These are phyloP conservation scores for Tubosaeta brunneosetosa DNA, from an alignment of 768 basidiomycete species.

Conservation along the genomic window DNA sequence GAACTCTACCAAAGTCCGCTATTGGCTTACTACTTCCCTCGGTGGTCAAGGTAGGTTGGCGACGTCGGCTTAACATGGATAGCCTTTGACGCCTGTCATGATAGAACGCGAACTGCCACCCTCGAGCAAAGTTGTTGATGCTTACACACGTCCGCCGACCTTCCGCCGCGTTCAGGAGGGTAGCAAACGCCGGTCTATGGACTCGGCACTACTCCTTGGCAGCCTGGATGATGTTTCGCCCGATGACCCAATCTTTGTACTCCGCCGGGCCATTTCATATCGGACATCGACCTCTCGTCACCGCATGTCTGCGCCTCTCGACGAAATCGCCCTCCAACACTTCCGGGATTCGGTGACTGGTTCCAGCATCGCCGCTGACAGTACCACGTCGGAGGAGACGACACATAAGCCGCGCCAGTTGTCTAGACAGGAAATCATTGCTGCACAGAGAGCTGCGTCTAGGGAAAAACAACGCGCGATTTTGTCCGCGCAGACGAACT, in stretches of 20 bases:
- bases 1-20: conserved; percentile 75
- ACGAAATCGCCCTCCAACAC: conserved; percentile 76
- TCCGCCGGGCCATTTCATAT: conserved; percentile 78
- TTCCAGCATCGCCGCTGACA: conserved; percentile 56
- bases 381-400: conserved; percentile 29
- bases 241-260: conserved; percentile 85
- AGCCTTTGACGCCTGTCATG: conserved; percentile 9
- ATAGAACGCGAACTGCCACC: conserved; percentile 76
- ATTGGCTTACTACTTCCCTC: conserved; percentile 61
- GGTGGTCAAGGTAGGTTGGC: conserved; percentile 57
- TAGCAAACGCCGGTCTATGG: conserved; percentile 82
- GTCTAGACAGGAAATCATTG: conserved; percentile 87
- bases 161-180: conserved; percentile 55
- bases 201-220: conserved; percentile 70
- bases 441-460: conserved; percentile 82
- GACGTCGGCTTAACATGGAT: neutral
- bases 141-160: conserved; percentile 69
- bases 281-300: conserved; percentile 66
- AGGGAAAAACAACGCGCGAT: conserved; percentile 84
- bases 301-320: conserved; percentile 70
- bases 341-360: conserved; percentile 57
- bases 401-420: conserved; percentile 33
- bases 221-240: conserved; percentile 67
- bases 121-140: conserved; percentile 81
- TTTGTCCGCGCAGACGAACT: conserved; percentile 80